Evolutionary conservation across 768 basidiomycete species (phyloP), one percentile per base, ranked within the genome.

Genomic region (Hericium alpestre): DNA sequence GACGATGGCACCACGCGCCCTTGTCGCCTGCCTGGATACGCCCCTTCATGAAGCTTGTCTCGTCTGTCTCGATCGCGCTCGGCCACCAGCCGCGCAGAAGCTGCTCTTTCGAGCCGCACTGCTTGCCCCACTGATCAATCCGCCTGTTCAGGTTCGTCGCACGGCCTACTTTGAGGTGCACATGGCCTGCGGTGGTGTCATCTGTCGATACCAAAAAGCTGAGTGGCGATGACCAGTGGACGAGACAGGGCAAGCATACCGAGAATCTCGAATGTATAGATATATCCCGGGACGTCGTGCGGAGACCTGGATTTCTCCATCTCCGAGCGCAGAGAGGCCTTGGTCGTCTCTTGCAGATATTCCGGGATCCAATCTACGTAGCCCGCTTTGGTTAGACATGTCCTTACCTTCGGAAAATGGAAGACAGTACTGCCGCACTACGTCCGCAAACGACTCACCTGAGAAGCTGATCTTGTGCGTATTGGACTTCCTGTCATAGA

Each of bases 201-300:
- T 76, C 76, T 71, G 58, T 47, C 18, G 56, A 20, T 51, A 22
- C 20, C 13, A n/a, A 27, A 16, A 55, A 43, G 16, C 10, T 22
- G 15, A 49, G 10, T 9, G 15, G 4, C 27, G 11, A 43, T 25
- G 41, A 22, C 5, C n/a, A 43, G 6, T n/a, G 47, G 15, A 50
- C 6, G 48, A 20, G 16, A 51, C n/a, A 37, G 27, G 40, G 32
- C 43, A 27, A 51, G 62, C 67, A 48, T 66, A 87, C 87, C 85
- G 67, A 81, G 76, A 56, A 92, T 86, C 67, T 91, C 86, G 66
- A 85, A 92, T 0, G 82, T 79, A 61, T 93, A 93, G 52, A 93
- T 91, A 63, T 87, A 90, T 0, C 90, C 90, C 4, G 78, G 72
- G 18, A 75, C 77, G 61, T 92, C 89, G 9, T 79, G 76, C 2